Base-by-base conservation (phyloP, 2,329 filamentous ascomycete species). In the Colletotrichum limetticola region DNA sequence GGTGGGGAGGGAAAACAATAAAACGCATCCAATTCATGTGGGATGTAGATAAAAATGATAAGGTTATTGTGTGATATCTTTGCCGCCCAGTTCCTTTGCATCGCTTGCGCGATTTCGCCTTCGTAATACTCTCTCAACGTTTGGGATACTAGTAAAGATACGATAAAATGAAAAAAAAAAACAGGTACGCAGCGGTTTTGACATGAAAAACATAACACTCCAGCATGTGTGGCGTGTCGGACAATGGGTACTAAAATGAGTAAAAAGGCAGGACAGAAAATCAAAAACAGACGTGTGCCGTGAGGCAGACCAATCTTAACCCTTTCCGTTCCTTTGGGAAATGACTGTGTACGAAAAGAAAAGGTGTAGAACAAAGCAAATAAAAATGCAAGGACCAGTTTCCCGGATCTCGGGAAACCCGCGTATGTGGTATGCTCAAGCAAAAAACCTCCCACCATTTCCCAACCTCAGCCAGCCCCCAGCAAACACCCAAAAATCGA, bases 271-370 rank as follows among this genome's bases (percentile, higher is more conserved):
- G 30, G 22, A 49, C 63, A 76, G 67, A 77, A 75, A 69, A 75
- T 74, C 70, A 58, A 76, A 63, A 75, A 76, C 65, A 76, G 74
- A 79, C 76, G 75, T 78, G 75, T 78, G 80, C 80, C 80, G 80
- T 75, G 80, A 82, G 80, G 80, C 80, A 78, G 77, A 76, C 79
- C 78, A 80, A 76, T 80, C 78, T 81, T 80, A 78, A 76, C 75
- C 77, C 77, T 63, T 46, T 71, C 66, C 74, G 52, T 74, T 74
- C 66, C 65, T 64, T 63, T 35, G 49, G 68, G 52, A 65, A 71
- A 76, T 67, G 71, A 75, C 63, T 68, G 70, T 67, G 61, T 53
- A 73, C 64, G 62, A 70, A 66, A 71, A 58, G 32, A 71, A 73
- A 70, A 46, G 8, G 28, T 49, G 42, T 49, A 70, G 53, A 69